Evolutionary conservation across 2,329 filamentous ascomycete species (phyloP), one percentile per base, ranked within the genome.

Genomic region (Aspergillus jensenii): DNA sequence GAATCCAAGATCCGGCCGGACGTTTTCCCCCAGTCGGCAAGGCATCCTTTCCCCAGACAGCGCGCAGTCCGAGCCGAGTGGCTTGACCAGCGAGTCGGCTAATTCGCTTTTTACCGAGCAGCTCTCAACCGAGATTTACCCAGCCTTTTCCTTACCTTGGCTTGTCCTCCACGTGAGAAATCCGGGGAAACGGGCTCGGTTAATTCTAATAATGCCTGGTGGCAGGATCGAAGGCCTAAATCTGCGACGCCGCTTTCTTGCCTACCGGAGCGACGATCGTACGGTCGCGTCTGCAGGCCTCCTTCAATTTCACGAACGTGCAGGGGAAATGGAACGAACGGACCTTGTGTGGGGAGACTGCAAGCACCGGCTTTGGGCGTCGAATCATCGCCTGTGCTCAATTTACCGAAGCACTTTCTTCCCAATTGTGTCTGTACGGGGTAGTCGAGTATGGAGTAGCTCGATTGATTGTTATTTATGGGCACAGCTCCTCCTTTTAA

Each of bases 171-270:
- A 15, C 48, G 31, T 19, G 35, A 9, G 33, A 48, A 60, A 60
- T 57, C 54, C 11, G 58, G 58, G 58, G 58, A 58, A 59, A 45
- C 14, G n/a, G 37, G 25, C 58, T 60, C 58, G 58, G 58, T 58
- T 60, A 60, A 58, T 55, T 50, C 8, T 37, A 21, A 47, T 17
- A n/a, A 23, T 12, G 19, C 40, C 23, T 23, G 37, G 12, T 14
- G 23, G 35, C 33, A 47, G 19, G 33, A 37, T 37, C 31, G n/a
- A 11, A 14, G 12, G 23, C 45, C 46, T 33, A 27, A 46, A 43
- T 33, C 23, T 50, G 35, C 31, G 53, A 33, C 27, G 12, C 21
- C 21, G 21, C 12, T 15, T 14, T 9, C 9, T 31, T 15, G 45
- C 27, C 23, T 19, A 31, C 17, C 15, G 25, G 15, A 4, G 37